Base-by-base conservation (phyloP, 1,284 basidiomycete genomes). In the Ceratobasidium theobromae region DNA sequence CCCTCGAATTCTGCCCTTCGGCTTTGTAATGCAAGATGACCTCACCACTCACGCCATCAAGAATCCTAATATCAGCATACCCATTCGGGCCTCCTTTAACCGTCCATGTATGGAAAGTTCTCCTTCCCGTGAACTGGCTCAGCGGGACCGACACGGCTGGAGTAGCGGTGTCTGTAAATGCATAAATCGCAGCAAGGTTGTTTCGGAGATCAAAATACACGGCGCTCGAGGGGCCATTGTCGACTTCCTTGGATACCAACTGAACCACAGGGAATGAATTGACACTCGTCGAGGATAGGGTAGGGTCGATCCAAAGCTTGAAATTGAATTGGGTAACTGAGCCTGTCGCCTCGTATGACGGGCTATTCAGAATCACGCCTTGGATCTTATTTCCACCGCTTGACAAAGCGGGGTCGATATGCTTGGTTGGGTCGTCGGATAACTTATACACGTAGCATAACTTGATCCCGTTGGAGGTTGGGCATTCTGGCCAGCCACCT, bases 81-180 rank as follows among this genome's bases (percentile, higher is more conserved):
- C 64, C 64, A 1, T 40, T n/a, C 6, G 51, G 52, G 9, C 64
- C 64, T 18, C 51, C 43, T 48, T 53, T 65, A 32, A 65, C 30
- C 8, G 52, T 54, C 64, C 64, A 65, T 12, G 64, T 65, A 32
- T 65, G 64, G 4, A 35, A 38, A 4, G 51, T 65, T 35, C n/a
- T 35, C 30, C 41, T 65, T 2, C 52, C 52, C 21, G 51, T 65
- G 11, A 53, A 65, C 27, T 46, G 30, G 23, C 25, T 48, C 3
- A 65, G n/a, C 21, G 64, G 64, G 28, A 65, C 38, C 4, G 64
- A 65, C 30, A 54, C 64, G 5, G 52, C 52, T 5, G 64, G 64
- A 9, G 12, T 28, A 8, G 58, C 41, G 28, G 28, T 49, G 28
- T 65, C 41, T 1, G 64, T 46, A 35, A 65, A 65, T 0, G 64